These are phyloP conservation scores for Toxicodendron radicans DNA, from an alignment of 345 rosid species.

Conservation along the genomic window DNA sequence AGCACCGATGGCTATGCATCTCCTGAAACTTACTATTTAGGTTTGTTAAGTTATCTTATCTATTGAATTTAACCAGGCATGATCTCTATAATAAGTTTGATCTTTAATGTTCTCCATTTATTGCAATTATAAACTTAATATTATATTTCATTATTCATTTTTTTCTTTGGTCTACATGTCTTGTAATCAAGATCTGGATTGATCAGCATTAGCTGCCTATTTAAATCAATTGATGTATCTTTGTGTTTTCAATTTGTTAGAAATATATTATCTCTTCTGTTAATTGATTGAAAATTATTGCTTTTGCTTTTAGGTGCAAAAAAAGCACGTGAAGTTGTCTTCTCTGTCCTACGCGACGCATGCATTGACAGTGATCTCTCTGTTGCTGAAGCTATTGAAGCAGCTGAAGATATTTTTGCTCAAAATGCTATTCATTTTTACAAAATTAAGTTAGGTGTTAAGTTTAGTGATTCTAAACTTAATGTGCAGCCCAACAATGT, in stretches of 20 bases:
- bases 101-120: neutral
- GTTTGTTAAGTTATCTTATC: conserved; percentile 40
- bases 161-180: neutral
- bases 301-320: conserved; percentile 59
- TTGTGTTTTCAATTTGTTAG: conserved; percentile 2
- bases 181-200: neutral
- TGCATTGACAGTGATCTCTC: conserved; percentile 71
- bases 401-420: conserved; percentile 72
- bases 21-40: conserved; percentile 88
- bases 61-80: neutral
- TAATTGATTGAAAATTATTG: conserved; percentile 17
- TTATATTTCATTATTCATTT: neutral
- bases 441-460: conserved; percentile 44
- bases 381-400: conserved; percentile 79
- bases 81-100: neutral
- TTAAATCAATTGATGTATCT: conserved; percentile 4
- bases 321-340: conserved; percentile 76
- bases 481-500: conserved; percentile 21
- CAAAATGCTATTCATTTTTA: conserved; percentile 64
- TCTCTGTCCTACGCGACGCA: conserved; percentile 66
- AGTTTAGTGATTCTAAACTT: conserved; percentile 28
- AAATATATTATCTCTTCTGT: neutral
- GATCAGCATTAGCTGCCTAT: neutral
- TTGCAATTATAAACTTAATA: neutral
- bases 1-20: conserved; percentile 94